phyloP scores from a whole-genome alignment of 164 flowering plant genomes.

The Umbilicus rupestris region DNA sequence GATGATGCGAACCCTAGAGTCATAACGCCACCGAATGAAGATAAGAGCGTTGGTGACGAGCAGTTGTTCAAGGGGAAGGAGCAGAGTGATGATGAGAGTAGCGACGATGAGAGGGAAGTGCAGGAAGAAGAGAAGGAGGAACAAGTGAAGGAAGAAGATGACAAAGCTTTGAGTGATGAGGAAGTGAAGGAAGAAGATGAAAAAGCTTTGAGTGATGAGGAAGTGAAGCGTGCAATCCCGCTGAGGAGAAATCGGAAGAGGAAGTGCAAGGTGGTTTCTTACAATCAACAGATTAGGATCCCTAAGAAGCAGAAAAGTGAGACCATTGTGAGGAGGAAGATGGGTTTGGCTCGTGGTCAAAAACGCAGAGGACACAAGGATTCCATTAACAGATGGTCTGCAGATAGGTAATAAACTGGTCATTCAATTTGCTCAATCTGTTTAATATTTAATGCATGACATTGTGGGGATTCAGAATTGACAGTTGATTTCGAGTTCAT shows the following conservation, averaged over 20 bases:
- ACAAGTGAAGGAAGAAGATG: slow-evolving; percentile 8
- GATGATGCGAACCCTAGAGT: not conserved
- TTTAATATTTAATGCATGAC: not conserved
- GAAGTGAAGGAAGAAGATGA: not conserved
- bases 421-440: not conserved
- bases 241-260: slow-evolving; percentile 23
- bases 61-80: slow-evolving; percentile 1
- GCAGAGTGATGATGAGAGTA: slow-evolving; percentile 6
- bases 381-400: slow-evolving; percentile 65
- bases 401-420: slow-evolving; percentile 44
- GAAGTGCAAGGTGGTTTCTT: slow-evolving; percentile 11
- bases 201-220: slow-evolving; percentile 16
- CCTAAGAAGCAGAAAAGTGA: slow-evolving; percentile 14
- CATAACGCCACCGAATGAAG: slow-evolving; percentile 1
- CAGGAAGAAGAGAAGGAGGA: slow-evolving; percentile 12
- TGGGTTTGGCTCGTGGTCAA: not conserved
- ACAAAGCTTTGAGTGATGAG: not conserved
- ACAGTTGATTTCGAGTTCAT: not conserved
- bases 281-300: not conserved
- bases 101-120: not conserved
- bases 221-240: not conserved
- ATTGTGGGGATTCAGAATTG: not conserved
- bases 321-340: slow-evolving; percentile 9
- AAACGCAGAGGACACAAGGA: slow-evolving; percentile 19
- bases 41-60: slow-evolving; percentile 2